A percentile compares a stretch with the other conserved stretches of the same genome.
phyloP scores from a whole-genome alignment of 2,329 filamentous ascomycete genomes.

The Apiospora sp. region DNA sequence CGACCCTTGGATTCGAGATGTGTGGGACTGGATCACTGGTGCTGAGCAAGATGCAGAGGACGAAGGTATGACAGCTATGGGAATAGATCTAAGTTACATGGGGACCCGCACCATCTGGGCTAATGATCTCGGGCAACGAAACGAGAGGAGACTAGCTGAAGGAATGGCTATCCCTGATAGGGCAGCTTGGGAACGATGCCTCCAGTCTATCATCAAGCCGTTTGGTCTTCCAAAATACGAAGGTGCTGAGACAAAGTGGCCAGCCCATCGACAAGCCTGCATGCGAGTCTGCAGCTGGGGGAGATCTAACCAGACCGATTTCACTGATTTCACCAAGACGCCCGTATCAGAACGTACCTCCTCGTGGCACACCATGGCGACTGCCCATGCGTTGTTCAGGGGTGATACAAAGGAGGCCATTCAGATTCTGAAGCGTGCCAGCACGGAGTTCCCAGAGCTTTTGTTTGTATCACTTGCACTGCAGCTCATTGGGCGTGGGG shows the following conservation, averaged over 20 bases:
- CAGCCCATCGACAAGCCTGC: constrained; percentile 77
- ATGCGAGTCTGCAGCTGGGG: constrained; percentile 80
- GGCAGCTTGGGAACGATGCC: constrained; percentile 65
- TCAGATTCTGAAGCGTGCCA: constrained; percentile 72
- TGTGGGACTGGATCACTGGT: constrained; percentile 80
- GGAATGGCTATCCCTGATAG: constrained; percentile 55
- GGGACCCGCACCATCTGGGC: constrained; percentile 78
- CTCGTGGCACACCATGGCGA: constrained; percentile 73
- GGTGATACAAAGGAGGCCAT: constrained; percentile 74
- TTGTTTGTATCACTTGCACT: constrained; percentile 73
- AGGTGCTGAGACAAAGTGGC: constrained; percentile 68
- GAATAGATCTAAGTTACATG: constrained; percentile 77
- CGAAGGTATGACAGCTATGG: constrained; percentile 73
- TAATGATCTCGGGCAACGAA: constrained; percentile 66
- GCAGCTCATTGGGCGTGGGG: constrained; percentile 66
- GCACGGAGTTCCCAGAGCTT: constrained; percentile 68
- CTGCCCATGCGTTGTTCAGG: constrained; percentile 78
- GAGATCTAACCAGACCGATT: constrained; percentile 56
- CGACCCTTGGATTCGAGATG: constrained; percentile 76
- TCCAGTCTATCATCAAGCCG: constrained; percentile 70
- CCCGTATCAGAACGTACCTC: constrained; percentile 58
- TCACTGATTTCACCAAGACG: constrained; percentile 52
- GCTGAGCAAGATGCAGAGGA: constrained; percentile 70
- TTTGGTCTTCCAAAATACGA: constrained; percentile 69
- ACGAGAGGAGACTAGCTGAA: constrained; percentile 56